Percentiles rank a stretch among this genome's conserved stretches.
Conservation (phyloP, 352 stramenopile genomes). For the Phytophthora nicotianae region DNA sequence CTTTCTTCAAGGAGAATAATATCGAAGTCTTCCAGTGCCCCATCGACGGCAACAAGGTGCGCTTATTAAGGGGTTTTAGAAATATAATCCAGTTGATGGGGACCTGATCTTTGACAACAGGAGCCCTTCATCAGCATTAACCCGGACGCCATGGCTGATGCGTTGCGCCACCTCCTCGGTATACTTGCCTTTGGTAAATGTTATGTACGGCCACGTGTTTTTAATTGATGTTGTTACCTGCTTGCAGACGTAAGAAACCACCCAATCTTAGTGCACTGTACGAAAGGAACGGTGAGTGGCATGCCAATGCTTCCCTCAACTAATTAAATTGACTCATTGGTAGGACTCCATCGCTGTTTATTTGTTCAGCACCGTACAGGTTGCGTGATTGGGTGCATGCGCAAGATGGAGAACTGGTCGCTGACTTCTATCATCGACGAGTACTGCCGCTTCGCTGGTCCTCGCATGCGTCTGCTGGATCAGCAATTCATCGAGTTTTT, state of each 20-base stretch:
- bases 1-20: conserved; percentile 83
- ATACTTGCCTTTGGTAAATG: neutral
- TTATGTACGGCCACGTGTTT: neutral
- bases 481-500: conserved; percentile 93
- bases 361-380: conserved; percentile 72
- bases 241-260: conserved; percentile 81
- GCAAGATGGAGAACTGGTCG: conserved; percentile 90
- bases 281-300: conserved; percentile 76
- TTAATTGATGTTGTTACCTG: conserved; percentile 12
- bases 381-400: conserved; percentile 86
- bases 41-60: conserved; percentile 89
- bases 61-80: neutral
- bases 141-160: conserved; percentile 78
- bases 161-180: conserved; percentile 81
- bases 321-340: neutral
- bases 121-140: conserved; percentile 91
- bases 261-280: conserved; percentile 88
- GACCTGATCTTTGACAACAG: conserved; percentile 34
- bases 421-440: conserved; percentile 89
- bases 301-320: neutral
- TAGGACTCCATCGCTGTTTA: neutral
- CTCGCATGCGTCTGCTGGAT: conserved; percentile 84
- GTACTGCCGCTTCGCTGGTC: conserved; percentile 86
- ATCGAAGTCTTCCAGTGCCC: conserved; percentile 86
- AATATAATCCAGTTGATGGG: neutral